Evolutionary conservation across 2,329 filamentous ascomycete genomes (phyloP).

Genomic region (Sordariomycetes sp.): DNA sequence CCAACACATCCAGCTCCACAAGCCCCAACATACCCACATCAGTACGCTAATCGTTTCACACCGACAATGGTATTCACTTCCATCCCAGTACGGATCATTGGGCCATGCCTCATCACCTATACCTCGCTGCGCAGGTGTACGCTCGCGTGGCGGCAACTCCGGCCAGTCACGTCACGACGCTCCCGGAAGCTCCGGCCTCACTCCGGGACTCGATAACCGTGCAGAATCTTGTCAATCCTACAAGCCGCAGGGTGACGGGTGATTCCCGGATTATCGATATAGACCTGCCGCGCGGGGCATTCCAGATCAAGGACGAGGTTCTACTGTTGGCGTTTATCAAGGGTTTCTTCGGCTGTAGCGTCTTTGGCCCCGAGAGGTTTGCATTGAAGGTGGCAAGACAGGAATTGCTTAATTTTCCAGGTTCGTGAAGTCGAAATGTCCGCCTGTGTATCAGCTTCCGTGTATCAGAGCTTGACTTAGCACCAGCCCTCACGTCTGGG

Average conservation of each 20-base stretch:
- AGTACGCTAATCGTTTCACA: not conserved
- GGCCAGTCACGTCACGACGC: not conserved
- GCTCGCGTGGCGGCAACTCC: not conserved
- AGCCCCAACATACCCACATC: too few relatives aligned
- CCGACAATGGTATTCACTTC: not conserved
- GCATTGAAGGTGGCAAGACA: not conserved
- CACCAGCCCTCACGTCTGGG: too few relatives aligned
- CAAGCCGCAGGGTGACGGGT: not conserved
- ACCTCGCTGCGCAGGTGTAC: not conserved
- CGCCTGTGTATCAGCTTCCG: too few relatives aligned
- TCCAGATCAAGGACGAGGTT: not conserved
- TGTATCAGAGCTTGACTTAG: not conserved
- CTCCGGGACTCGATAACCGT: not conserved
- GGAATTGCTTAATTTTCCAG: not conserved
- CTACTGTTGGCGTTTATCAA: not conserved
- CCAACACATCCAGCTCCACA: too few relatives aligned
- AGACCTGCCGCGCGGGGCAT: not conserved
- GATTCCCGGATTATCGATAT: not conserved
- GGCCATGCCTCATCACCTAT: not conserved
- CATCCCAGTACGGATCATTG: not conserved
- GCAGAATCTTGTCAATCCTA: not conserved
- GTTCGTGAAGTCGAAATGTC: not conserved
- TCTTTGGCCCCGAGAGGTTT: not conserved
- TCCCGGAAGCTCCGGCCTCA: not conserved
- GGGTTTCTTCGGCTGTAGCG: not conserved